phyloP scores from a whole-genome alignment of 1,139 yeast species.

The Candida sp. region DNA sequence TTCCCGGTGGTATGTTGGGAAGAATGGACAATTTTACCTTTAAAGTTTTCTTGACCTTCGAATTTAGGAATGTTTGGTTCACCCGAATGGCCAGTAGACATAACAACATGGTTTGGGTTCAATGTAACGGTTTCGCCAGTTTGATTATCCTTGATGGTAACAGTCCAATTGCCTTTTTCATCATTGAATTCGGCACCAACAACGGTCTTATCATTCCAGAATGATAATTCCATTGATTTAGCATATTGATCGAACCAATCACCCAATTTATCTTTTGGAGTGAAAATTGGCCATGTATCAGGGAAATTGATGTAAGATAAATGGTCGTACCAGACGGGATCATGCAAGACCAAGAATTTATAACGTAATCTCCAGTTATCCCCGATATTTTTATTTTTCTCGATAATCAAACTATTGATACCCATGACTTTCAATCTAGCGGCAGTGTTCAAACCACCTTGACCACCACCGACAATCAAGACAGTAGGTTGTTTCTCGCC shows the following conservation, averaged over 20 bases:
- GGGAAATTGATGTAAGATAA: constrained; percentile 36
- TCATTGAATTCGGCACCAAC: constrained; percentile 26
- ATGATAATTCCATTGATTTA: constrained; percentile 33
- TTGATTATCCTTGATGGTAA: constrained; percentile 15
- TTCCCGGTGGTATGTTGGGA: constrained; percentile 37
- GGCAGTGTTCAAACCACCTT: constrained; percentile 38
- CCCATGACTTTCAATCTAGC: constrained; percentile 40
- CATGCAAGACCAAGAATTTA: constrained; percentile 40
- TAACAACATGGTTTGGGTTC: constrained; percentile 29
- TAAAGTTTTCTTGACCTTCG: constrained; percentile 29
- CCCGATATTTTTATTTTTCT: constrained; percentile 31
- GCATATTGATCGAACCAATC: constrained; percentile 39
- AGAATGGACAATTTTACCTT: constrained; percentile 37
- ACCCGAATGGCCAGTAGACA: constrained; percentile 43
- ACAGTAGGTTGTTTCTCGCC: constrained; percentile 32
- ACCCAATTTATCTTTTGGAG: constrained; percentile 42
- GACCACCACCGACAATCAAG: constrained; percentile 43
- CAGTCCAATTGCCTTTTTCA: constrained; percentile 24
- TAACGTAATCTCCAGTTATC: constrained; percentile 46
- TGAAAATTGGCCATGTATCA: constrained; percentile 37
- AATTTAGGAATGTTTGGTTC: constrained; percentile 38
- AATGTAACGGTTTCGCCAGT: constrained; percentile 13
- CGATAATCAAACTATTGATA: constrained; percentile 31
- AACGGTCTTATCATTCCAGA: constrained; percentile 30
- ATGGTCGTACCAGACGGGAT: constrained; percentile 41